Evolutionary conservation across 2,329 filamentous ascomycete species (phyloP).

Genomic region (Botrytis fragariae): DNA sequence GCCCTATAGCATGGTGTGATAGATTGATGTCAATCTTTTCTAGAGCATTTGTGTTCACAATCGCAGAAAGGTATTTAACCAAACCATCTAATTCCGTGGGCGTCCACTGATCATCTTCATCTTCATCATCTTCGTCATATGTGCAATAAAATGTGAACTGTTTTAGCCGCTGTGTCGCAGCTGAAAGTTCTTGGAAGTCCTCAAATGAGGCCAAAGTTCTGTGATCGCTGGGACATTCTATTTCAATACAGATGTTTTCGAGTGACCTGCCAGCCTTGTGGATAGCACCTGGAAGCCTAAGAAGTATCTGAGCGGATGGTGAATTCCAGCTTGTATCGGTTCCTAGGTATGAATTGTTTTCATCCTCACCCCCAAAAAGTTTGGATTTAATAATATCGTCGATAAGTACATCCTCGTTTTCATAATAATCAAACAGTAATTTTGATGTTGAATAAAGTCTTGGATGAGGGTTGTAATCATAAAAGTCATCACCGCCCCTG

Average conservation of each 20-base stretch:
- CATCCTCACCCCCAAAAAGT: background rate
- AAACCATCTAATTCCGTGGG: background rate
- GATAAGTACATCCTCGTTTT: background rate
- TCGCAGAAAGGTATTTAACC: background rate
- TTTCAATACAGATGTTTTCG: background rate
- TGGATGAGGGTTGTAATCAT: background rate
- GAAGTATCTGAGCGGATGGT: background rate
- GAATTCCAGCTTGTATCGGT: background rate
- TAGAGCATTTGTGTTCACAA: background rate
- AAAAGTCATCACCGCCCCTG: rapidly evolving
- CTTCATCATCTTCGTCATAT: background rate
- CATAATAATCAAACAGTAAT: background rate
- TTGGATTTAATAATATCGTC: background rate
- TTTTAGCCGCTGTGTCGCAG: background rate
- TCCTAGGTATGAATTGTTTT: background rate
- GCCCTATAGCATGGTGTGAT: background rate
- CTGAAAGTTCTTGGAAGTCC: background rate
- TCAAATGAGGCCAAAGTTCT: background rate
- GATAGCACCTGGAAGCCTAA: background rate
- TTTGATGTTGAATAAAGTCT: background rate
- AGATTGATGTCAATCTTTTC: background rate
- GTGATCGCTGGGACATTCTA: background rate
- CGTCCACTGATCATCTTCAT: background rate
- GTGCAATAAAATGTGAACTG: background rate
- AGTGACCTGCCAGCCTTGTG: background rate